phyloP scores from a whole-genome alignment of 2,329 filamentous ascomycete genomes.

The Septoria petroselini region DNA sequence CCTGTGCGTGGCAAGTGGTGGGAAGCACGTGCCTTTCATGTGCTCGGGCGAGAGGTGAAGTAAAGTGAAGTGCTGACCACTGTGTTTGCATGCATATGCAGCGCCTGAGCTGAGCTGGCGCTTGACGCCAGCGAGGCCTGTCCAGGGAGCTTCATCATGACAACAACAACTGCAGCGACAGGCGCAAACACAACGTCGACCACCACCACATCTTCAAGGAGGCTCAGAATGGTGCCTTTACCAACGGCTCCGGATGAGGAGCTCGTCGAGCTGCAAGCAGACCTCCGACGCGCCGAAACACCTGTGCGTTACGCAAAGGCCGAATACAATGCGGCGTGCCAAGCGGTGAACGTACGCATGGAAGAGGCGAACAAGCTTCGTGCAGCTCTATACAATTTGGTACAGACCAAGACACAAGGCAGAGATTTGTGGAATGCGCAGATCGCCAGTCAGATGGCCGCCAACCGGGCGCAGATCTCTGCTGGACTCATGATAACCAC shows the following conservation, averaged over 20 bases:
- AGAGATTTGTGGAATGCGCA: not conserved
- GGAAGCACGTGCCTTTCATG: conserved; percentile 12
- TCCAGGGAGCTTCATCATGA: conserved; percentile 4
- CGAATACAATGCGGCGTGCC: not conserved
- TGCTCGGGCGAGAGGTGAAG: conserved; percentile 8
- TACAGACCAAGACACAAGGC: not conserved
- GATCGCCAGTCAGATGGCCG: conserved; percentile 8
- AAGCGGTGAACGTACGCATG: not conserved
- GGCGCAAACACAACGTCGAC: not conserved
- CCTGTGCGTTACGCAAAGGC: conserved; percentile 1
- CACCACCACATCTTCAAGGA: not conserved
- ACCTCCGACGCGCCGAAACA: conserved; percentile 1
- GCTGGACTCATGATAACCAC: conserved; percentile 6
- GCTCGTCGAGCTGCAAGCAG: conserved; percentile 1
- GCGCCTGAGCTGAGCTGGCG: conserved; percentile 2
- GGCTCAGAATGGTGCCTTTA: not conserved
- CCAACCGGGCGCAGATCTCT: conserved; percentile 5
- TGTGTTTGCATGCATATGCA: conserved; percentile 7
- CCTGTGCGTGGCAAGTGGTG: not conserved
- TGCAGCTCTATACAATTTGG: not conserved
- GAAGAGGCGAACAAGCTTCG: conserved; percentile 3
- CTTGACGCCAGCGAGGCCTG: not conserved
- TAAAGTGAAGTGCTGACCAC: conserved; percentile 1
- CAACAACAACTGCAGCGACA: conserved; percentile 2
- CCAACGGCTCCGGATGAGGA: conserved; percentile 1